Base-by-base conservation (phyloP, 2,329 filamentous ascomycete genomes). In the Calonectria leucothoes region DNA sequence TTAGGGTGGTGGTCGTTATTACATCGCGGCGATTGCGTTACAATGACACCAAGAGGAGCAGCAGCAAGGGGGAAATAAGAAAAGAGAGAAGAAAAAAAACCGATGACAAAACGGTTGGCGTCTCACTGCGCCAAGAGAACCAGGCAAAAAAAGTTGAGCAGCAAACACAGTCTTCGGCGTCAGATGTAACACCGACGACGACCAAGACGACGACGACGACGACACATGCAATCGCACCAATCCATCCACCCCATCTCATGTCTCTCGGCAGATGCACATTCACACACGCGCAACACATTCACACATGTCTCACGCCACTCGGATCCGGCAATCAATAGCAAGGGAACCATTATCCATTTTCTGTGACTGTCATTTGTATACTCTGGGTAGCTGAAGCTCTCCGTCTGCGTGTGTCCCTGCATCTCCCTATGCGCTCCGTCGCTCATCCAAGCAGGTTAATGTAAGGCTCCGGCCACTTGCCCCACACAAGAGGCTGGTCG, bases 391-490 rank as follows among this genome's bases (percentile, higher is more conserved):
- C 3, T 39, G 29, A 15, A n/a, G 20, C n/a, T 45, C 37, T 72
- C 55, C 14, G 7, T 29, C 49, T 17, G n/a, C n/a, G n/a, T n/a
- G n/a, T n/a, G n/a, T n/a, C n/a, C n/a, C n/a, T n/a, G n/a, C n/a
- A n/a, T 29, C 27, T 59, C n/a, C 11, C 35, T 31, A n/a, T n/a
- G n/a, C n/a, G n/a, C n/a, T n/a, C n/a, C n/a, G n/a, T 25, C 6
- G 23, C 55, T 59, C 55, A 87, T 70, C 92, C 92, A 51, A 96
- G 89, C 76, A 98, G 83, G 69, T 95, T 95, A 69, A 96, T 92
- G 73, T 94, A 93, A 64, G 94, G 93, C 81, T 97, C 95, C 2
- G 96, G 96, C 94, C 95, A 98, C 71, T 88, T 91, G 11, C 95
- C 95, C 92, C 94, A 94, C 23, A 98, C 88, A 80, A 98, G 87